Evolutionary conservation across 2,329 filamentous ascomycete genomes (phyloP).

Genomic region (Penicillium sp.): DNA sequence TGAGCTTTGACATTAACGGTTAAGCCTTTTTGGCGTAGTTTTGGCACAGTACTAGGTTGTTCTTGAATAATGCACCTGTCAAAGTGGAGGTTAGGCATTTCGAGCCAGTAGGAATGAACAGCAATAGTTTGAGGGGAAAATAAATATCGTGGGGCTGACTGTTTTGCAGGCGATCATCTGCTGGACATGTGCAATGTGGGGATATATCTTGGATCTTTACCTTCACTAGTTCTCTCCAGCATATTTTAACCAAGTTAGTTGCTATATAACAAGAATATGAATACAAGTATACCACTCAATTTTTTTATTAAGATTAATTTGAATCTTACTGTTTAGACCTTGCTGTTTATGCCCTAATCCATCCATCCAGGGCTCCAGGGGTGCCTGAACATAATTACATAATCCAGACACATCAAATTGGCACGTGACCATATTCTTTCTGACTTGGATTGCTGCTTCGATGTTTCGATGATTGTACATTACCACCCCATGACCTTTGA

Average conservation of each 20-base stretch:
- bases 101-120: background rate
- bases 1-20: background rate
- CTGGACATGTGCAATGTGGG: background rate
- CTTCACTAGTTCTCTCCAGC: background rate
- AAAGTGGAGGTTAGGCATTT: background rate
- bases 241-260: background rate
- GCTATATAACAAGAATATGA: background rate
- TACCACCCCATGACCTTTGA: conserved; percentile 2
- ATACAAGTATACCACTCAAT: background rate
- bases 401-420: background rate
- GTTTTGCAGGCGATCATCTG: background rate
- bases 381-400: conserved; percentile 7
- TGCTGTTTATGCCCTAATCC: background rate
- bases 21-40: background rate
- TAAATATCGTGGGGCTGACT: background rate
- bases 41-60: background rate
- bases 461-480: background rate
- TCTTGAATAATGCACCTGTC: background rate
- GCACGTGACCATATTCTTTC: conserved; percentile 12
- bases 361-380: background rate
- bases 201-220: conserved; percentile 1
- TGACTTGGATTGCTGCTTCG: background rate
- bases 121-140: background rate
- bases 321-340: too few species aligned
- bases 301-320: background rate